A percentile compares a stretch with the other conserved stretches of the same genome.
These are phyloP conservation scores for Trametes elegans DNA, from an alignment of 768 basidiomycete species.

Conservation along the genomic window DNA sequence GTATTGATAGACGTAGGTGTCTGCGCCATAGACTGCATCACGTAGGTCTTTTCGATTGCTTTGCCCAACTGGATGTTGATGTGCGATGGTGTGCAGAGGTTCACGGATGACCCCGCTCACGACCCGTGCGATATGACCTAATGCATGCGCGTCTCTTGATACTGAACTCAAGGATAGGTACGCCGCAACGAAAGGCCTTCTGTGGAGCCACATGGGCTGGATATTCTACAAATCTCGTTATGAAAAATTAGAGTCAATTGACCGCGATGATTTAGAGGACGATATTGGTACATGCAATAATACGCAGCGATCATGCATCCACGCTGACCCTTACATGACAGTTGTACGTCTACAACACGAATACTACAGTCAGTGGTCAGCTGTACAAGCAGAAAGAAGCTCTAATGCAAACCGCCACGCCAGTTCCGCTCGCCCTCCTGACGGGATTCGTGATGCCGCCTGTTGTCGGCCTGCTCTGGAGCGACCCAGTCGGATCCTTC, in stretches of 20 bases:
- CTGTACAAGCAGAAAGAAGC: not conserved
- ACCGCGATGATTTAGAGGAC: slow-evolving; percentile 62
- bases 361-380: slow-evolving; percentile 49
- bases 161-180: slow-evolving; percentile 43
- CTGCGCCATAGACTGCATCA: slow-evolving; percentile 76
- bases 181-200: slow-evolving; percentile 67
- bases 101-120: slow-evolving; percentile 66
- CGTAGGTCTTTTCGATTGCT: slow-evolving; percentile 41
- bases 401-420: not conserved
- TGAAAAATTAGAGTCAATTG: slow-evolving; percentile 57
- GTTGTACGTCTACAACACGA: slow-evolving; percentile 72
- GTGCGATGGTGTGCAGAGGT: slow-evolving; percentile 42
- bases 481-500: slow-evolving; percentile 64
- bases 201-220: slow-evolving; percentile 84
- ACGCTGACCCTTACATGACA: slow-evolving; percentile 22
- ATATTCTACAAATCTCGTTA: slow-evolving; percentile 78
- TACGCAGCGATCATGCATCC: not conserved
- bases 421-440: slow-evolving; percentile 60
- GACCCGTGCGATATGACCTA: slow-evolving; percentile 50
- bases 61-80: not conserved
- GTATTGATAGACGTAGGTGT: slow-evolving; percentile 41
- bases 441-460: slow-evolving; percentile 61
- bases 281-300: slow-evolving; percentile 54
- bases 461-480: slow-evolving; percentile 52
- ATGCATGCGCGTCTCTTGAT: not conserved